Percentiles rank a stretch among this genome's conserved stretches.
phyloP scores from a whole-genome alignment of 345 rosid species.

The Diplotaxis tenuifolia region DNA sequence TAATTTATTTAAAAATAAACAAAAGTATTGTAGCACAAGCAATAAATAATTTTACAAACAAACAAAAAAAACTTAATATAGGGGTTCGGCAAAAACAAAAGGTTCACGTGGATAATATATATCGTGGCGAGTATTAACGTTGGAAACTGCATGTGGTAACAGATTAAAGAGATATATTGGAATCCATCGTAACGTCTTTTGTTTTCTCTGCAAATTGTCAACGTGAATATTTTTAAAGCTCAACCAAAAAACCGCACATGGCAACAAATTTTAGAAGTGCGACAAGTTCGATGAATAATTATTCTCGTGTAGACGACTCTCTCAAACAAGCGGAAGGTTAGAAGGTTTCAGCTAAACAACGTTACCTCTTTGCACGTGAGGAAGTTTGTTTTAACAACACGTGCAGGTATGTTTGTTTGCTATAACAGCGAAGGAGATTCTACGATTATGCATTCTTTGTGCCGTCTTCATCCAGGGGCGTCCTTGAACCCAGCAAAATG shows the following conservation, averaged over 20 bases:
- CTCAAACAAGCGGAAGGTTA: background rate
- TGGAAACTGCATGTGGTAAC: too few relatives aligned
- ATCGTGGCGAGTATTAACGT: too few relatives aligned
- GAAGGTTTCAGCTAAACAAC: background rate
- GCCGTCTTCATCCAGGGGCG: too few relatives aligned
- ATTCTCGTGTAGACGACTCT: slow-evolving; percentile 12
- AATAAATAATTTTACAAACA: background rate
- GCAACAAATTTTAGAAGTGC: slow-evolving; percentile 22
- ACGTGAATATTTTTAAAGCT: slow-evolving; percentile 11
- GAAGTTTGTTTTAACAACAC: background rate
- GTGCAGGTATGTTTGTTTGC: background rate
- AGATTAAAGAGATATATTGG: slow-evolving; percentile 13
- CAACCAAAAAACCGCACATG: too few relatives aligned
- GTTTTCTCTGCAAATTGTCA: slow-evolving; percentile 35
- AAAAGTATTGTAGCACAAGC: background rate
- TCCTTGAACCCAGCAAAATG: too few relatives aligned
- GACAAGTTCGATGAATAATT: slow-evolving; percentile 13
- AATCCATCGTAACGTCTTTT: slow-evolving; percentile 39
- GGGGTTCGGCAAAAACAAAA: background rate
- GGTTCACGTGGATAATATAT: slow-evolving; percentile 23
- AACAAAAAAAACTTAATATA: background rate
- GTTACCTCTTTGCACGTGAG: slow-evolving; percentile 14
- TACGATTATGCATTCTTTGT: background rate
- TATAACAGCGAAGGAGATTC: background rate
- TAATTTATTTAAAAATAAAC: too few relatives aligned